Base-by-base conservation (phyloP, 805 yeast species). In the Hanseniaspora clermontiae region DNA sequence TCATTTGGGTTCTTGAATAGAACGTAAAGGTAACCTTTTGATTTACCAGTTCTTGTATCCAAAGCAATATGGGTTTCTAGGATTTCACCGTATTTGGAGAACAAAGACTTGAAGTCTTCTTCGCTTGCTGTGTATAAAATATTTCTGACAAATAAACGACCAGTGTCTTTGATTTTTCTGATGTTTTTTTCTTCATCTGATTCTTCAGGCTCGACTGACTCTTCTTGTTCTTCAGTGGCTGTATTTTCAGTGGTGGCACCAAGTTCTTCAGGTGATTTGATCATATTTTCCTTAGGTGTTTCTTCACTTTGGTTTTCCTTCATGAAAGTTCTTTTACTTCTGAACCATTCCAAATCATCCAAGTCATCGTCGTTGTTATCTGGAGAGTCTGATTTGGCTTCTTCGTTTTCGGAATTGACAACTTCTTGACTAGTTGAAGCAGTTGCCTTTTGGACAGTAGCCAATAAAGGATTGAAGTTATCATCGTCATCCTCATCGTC, bases 1-100 rank as follows among this genome's bases (percentile, higher is more conserved):
- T 83, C 83, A 10, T 77, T 77, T 10, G 83, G 74, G 59, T 79
- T 74, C n/a, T 68, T 71, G 65, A 84, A 93, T 65, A 83, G 81
- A 12, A 89, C 76, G 64, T 90, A 90, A 0, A 93, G 96, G 68
- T 88, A 87, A 0, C 98, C 98, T 69, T 93, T 93, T 1, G 96
- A 84, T 62, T 81, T 79, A 11, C 95, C 95, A 0, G 95, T 87
- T 70, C 93, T 79, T 3, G 95, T 83, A 65, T 91, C 97, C 39
- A 89, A 68, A 0, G 98, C 96, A 63, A 93, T 74, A 68, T 93
- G 98, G 1, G 88, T 95, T 70, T 93, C 97, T 61, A 82, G 87
- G 40, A 89, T 67, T 6, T 72, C 71, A 10, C 98, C 98, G 66
- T 71, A 93, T 3, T 73, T 66, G 5, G 74, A 60, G 64, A 93